Conservation (phyloP, 352 stramenopile species). For the Pythium aquatile region DNA sequence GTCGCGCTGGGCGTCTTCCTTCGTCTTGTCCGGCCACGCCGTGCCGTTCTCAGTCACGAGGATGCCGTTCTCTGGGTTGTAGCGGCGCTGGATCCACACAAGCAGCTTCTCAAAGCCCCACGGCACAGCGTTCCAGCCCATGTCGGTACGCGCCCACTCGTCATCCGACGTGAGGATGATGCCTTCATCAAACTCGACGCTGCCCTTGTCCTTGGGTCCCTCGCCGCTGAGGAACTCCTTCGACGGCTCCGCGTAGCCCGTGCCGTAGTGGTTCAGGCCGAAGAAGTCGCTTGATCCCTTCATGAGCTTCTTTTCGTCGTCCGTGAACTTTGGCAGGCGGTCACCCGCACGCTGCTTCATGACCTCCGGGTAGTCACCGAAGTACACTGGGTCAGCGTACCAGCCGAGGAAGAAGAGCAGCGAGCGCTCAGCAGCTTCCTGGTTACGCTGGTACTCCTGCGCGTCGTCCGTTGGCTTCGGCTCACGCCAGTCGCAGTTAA, state of each 20-base stretch:
- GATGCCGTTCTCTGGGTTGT: conserved; percentile 70
- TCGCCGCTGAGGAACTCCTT: conserved; percentile 40
- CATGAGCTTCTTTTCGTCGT: conserved; percentile 72
- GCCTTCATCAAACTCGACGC: conserved; percentile 43
- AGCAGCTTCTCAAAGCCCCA: conserved; percentile 87
- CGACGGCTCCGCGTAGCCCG: conserved; percentile 43
- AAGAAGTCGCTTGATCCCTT: conserved; percentile 91
- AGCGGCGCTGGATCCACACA: conserved; percentile 84
- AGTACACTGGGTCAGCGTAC: conserved; percentile 90
- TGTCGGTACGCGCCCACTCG: conserved; percentile 71
- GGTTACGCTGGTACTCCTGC: conserved; percentile 48
- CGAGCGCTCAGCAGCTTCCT: conserved; percentile 66
- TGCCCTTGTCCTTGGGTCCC: conserved; percentile 29
- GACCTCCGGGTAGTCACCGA: conserved; percentile 91
- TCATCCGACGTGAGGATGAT: conserved; percentile 44
- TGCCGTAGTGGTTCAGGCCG: conserved; percentile 93
- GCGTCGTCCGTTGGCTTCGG: conserved; percentile 48
- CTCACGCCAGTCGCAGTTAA: conserved; percentile 90
- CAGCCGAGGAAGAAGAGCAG: conserved; percentile 89
- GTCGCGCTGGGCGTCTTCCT: conserved; percentile 74
- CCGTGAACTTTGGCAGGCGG: conserved; percentile 88
- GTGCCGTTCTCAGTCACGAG: conserved; percentile 93
- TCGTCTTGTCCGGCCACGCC: conserved; percentile 56
- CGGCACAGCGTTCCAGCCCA: conserved; percentile 73
- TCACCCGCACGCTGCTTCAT: conserved; percentile 85